Conservation (phyloP, 257 asterid genomes). For the Cruciata laevipes region DNA sequence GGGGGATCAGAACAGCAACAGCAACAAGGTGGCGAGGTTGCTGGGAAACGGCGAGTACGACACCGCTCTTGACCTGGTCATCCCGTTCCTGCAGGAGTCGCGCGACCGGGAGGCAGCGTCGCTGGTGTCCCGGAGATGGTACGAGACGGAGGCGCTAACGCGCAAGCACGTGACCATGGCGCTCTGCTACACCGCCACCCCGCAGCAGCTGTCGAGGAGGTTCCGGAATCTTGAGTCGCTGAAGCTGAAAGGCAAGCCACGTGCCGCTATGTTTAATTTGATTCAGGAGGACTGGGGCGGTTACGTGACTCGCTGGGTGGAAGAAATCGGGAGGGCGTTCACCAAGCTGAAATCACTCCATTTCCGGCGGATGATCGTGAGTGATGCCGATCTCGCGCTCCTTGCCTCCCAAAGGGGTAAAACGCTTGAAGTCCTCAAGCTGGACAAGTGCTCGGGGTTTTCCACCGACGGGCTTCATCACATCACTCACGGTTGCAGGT, state of each 20-base stretch:
- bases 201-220: constrained; percentile 41
- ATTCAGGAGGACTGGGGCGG: constrained; percentile 89
- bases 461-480: constrained; percentile 62
- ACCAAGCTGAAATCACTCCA: constrained; percentile 50
- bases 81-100: constrained; percentile 60
- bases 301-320: constrained; percentile 62
- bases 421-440: constrained; percentile 44
- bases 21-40: not conserved
- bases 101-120: constrained; percentile 65
- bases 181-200: constrained; percentile 63
- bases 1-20: constrained; percentile 1
- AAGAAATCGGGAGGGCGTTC: constrained; percentile 39
- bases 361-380: constrained; percentile 74
- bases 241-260: constrained; percentile 78
- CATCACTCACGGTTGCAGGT: constrained; percentile 57
- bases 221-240: constrained; percentile 72
- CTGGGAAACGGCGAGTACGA: constrained; percentile 23
- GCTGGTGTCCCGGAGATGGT: constrained; percentile 48
- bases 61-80: constrained; percentile 66
- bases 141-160: constrained; percentile 58
- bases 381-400: constrained; percentile 61
- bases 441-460: constrained; percentile 85
- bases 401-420: constrained; percentile 35
- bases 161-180: constrained; percentile 83
- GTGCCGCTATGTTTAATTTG: constrained; percentile 80